Evolutionary conservation across 257 asterid species (phyloP).

Genomic region (Henckelia pumila): DNA sequence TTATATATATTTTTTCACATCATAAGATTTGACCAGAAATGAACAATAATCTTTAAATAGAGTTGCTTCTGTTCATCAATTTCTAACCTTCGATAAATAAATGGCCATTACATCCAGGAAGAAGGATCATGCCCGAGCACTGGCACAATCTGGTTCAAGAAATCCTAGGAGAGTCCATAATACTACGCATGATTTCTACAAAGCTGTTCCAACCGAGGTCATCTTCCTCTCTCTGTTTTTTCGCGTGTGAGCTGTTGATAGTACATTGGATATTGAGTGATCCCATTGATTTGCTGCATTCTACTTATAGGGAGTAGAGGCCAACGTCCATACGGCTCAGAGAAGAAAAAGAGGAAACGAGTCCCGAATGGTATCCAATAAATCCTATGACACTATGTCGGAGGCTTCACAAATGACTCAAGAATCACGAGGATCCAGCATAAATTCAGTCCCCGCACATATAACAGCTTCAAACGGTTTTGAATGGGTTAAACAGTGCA

Average conservation of each 20-base stretch:
- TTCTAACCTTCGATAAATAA: slow-evolving; percentile 3
- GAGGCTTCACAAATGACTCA: slow-evolving; percentile 59
- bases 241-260: slow-evolving; percentile 1
- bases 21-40: neutral
- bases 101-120: slow-evolving; percentile 45
- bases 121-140: slow-evolving; percentile 35
- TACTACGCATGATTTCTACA: slow-evolving; percentile 43
- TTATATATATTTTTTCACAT: neutral
- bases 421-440: slow-evolving; percentile 50
- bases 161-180: slow-evolving; percentile 55
- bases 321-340: slow-evolving; percentile 33
- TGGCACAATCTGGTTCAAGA: slow-evolving; percentile 41
- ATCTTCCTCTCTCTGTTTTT: slow-evolving; percentile 22
- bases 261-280: neutral
- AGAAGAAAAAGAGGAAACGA: slow-evolving; percentile 47
- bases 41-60: neutral
- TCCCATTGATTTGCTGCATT: neutral
- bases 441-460: slow-evolving; percentile 51
- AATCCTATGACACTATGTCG: slow-evolving; percentile 58
- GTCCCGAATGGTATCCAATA: slow-evolving; percentile 42
- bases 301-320: slow-evolving; percentile 44
- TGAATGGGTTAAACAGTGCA: slow-evolving; percentile 51
- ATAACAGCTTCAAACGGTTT: slow-evolving; percentile 44
- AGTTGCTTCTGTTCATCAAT: neutral
- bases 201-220: slow-evolving; percentile 56